Base-by-base conservation (phyloP, 306 rosid species). In the Pyrus betulifolia region DNA sequence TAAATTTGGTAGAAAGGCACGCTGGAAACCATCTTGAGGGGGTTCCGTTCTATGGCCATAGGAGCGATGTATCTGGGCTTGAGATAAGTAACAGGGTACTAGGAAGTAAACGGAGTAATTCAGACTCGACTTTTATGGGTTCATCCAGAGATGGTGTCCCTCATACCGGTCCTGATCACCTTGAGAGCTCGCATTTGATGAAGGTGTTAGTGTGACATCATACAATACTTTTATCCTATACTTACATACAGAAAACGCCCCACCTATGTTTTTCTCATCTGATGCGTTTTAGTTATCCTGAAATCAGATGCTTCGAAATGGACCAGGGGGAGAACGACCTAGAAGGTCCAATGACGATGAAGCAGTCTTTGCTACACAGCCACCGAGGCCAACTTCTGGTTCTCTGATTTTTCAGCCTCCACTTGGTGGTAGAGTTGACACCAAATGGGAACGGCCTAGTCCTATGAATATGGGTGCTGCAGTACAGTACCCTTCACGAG, bases 31-130 rank as follows among this genome's bases (percentile, higher is more conserved):
- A 90, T 86, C 95, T 94, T 1, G 93, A 92, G 85, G 99, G 96
- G 74, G 88, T 95, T 82, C 97, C 99, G 54, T 92, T 85, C 82
- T 92, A 89, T 86, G 88, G 97, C 40, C 87, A 91, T 0, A 90
- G 96, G 79, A 88, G 89, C 77, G 97, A 95, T 62, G 76, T 86
- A 73, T 92, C 97, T 28, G 93, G 87, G 81, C 80, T 84, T 28
- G 96, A 90, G 83, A 86, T 84, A 19, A 84, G 89, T 72, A 90
- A 88, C 69, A 84, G 94, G 78, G 25, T 90, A 70, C 84, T 81
- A n/a, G 93, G 97, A 78, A 90, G 72, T 76, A 94, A 94, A 86
- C 87, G 98, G 84, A 90, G 89, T 82, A 85, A 88, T 82, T 91
- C 93, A 9, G 99, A 95, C 83, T 89, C 93, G 63, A 76, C 88